phyloP scores from a whole-genome alignment of 2,329 filamentous ascomycete species.

The Xylariaceae sp. region DNA sequence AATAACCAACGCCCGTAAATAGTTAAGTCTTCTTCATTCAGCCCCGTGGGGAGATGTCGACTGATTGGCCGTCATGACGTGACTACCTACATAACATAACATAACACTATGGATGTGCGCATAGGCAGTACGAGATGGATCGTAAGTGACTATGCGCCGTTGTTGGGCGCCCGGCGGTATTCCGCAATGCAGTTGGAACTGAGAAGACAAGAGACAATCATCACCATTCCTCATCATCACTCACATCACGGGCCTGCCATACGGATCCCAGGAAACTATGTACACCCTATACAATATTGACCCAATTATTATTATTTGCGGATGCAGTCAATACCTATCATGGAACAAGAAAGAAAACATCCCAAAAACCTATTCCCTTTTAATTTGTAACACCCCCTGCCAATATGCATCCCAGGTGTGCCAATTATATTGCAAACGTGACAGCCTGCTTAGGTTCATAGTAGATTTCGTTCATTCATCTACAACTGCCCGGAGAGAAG shows the following conservation, averaged over 20 bases:
- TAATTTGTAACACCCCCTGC: conserved; percentile 18
- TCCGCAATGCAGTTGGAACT: not conserved
- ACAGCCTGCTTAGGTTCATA: not conserved
- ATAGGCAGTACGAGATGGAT: too few relatives aligned
- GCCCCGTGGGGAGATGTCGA: not conserved
- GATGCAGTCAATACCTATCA: conserved; percentile 12
- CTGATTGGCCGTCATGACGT: not conserved
- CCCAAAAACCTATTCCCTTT: conserved; percentile 5
- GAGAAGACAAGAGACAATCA: not conserved
- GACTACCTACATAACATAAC: too few relatives aligned
- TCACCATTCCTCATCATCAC: not conserved
- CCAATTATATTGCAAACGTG: conserved; percentile 7
- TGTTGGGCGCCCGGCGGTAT: too few relatives aligned
- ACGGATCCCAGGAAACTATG: not conserved
- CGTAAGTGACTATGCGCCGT: too few relatives aligned
- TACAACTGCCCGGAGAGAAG: conserved; percentile 72
- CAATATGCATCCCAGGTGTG: conserved; percentile 14
- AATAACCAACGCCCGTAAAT: not conserved
- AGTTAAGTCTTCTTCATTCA: not conserved
- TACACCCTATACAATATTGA: not conserved
- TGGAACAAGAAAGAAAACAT: conserved; percentile 5
- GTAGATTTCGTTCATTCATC: not conserved
- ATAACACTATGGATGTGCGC: too few relatives aligned
- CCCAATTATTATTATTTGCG: conserved; percentile 21
- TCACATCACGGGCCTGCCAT: not conserved